Conservation (phyloP, 2,329 filamentous ascomycete genomes). For the Neofusicoccum cordaticola region DNA sequence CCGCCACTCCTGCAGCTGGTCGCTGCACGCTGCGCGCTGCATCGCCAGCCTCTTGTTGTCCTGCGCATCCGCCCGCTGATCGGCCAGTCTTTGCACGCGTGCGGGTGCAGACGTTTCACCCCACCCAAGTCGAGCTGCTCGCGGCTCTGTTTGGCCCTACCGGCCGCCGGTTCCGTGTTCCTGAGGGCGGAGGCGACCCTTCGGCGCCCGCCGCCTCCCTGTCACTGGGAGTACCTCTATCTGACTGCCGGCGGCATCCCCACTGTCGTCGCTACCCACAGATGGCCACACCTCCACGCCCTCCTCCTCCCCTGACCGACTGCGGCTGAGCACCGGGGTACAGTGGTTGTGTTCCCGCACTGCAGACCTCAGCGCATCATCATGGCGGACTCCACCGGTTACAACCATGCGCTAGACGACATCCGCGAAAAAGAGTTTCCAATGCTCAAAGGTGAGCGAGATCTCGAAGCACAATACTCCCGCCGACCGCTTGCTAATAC, state of each 20-base stretch:
- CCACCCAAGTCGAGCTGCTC: neutral
- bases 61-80: neutral
- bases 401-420: slow-evolving; percentile 59
- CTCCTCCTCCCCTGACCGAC: neutral
- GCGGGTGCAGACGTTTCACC: too few species aligned
- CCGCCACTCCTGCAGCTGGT: slow-evolving; percentile 1
- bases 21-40: neutral
- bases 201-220: slow-evolving; percentile 12
- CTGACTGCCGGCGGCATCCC: neutral
- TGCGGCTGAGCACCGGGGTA: slow-evolving; percentile 4
- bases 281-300: neutral
- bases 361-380: neutral
- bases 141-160: neutral
- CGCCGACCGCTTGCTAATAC: slow-evolving; percentile 15
- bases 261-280: slow-evolving; percentile 1
- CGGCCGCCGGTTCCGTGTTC: neutral
- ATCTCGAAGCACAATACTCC: neutral
- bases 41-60: neutral
- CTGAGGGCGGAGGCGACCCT: neutral
- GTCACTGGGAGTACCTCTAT: neutral
- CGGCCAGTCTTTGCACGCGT: neutral
- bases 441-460: slow-evolving; percentile 61
- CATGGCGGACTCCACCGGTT: slow-evolving; percentile 35
- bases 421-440: slow-evolving; percentile 64
- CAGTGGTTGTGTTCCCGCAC: neutral